Evolutionary conservation across 768 basidiomycete species (phyloP).

Genomic region (Lentinula sp.): DNA sequence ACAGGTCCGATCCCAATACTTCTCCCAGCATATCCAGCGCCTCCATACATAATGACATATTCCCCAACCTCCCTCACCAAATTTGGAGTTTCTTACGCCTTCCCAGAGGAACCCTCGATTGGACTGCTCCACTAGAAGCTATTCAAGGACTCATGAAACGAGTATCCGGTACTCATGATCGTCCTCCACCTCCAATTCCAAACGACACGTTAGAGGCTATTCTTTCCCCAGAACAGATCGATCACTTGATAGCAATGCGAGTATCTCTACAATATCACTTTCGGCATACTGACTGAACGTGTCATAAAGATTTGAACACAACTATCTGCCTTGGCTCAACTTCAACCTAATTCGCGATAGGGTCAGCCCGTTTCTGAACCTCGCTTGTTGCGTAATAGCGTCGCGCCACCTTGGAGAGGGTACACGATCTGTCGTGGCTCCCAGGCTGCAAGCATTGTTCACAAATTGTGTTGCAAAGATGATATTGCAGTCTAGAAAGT

Average conservation of each 20-base stretch:
- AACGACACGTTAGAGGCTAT: constrained; percentile 20
- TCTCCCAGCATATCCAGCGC: background rate
- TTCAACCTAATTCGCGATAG: constrained; percentile 23
- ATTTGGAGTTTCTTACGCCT: constrained; percentile 31
- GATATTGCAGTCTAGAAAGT: constrained; percentile 30
- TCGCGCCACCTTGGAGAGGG: constrained; percentile 28
- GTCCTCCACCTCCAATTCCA: constrained; percentile 15
- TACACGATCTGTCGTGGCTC: constrained; percentile 22
- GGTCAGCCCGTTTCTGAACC: constrained; percentile 23
- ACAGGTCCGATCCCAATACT: background rate
- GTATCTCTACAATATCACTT: constrained; percentile 6
- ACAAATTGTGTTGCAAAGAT: constrained; percentile 29
- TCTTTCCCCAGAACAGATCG: constrained; percentile 22
- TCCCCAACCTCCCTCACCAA: constrained; percentile 8
- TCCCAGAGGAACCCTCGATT: constrained; percentile 26
- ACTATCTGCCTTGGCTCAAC: constrained; percentile 36
- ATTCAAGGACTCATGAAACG: constrained; percentile 30
- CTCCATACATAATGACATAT: background rate
- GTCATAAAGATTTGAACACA: constrained; percentile 28
- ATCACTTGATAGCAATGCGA: constrained; percentile 24
- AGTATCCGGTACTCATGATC: constrained; percentile 2
- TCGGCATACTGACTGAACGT: background rate
- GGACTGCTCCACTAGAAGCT: constrained; percentile 32
- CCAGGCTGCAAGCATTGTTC: constrained; percentile 27
- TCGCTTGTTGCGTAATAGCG: constrained; percentile 35